A percentile compares a stretch with the other conserved stretches of the same genome.
Evolutionary conservation across 176 grass and related monocot genomes (phyloP).

Genomic region (Metroxylon sagu): DNA sequence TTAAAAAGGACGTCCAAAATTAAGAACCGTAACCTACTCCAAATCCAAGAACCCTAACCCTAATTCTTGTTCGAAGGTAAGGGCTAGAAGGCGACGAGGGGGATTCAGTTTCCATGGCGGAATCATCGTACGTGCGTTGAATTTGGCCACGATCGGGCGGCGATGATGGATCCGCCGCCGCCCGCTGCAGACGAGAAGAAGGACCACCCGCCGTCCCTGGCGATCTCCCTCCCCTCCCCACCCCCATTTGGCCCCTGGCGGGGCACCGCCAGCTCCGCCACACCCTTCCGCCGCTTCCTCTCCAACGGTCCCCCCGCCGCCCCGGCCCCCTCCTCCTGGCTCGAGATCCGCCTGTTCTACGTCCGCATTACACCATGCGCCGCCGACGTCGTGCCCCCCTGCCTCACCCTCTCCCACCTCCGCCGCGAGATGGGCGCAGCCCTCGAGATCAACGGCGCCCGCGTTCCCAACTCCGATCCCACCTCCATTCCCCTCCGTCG

Average conservation of each 20-base stretch:
- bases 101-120: no score
- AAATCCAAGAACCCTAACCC: no score
- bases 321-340: slow-evolving; percentile 11
- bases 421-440: slow-evolving; percentile 21
- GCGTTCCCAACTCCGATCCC: not conserved
- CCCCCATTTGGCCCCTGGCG: not conserved
- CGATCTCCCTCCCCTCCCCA: not conserved
- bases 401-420: slow-evolving; percentile 43
- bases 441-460: slow-evolving; percentile 25
- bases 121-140: no score
- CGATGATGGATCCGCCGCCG: no score
- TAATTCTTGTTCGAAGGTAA: no score
- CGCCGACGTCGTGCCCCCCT: slow-evolving; percentile 3
- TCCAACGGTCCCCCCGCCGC: slow-evolving; percentile 15
- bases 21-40: no score
- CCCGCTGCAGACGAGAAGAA: no score
- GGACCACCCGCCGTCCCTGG: not conserved
- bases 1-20: no score
- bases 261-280: not conserved
- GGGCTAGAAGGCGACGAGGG: no score
- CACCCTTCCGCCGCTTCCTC: slow-evolving; percentile 13
- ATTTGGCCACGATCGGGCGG: no score
- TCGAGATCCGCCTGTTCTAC: slow-evolving; percentile 91
- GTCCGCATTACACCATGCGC: slow-evolving; percentile 45
- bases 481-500: slow-evolving; percentile 46